Base-by-base conservation (phyloP, 495 filamentous ascomycete genomes). In the Bathelium albidoporum region DNA sequence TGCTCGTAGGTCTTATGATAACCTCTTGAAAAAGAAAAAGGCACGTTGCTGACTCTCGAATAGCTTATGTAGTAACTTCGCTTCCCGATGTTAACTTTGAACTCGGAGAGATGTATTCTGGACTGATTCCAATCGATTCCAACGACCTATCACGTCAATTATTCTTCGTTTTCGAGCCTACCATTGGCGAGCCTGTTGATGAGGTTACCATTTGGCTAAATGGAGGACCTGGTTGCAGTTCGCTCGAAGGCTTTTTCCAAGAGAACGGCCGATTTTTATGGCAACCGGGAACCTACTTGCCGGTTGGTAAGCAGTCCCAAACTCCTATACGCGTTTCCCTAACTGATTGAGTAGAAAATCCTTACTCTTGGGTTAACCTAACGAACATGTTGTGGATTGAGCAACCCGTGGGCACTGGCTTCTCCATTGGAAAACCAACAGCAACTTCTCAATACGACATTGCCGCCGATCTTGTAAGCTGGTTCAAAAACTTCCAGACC, bases 251-350 rank as follows among this genome's bases (percentile, higher is more conserved):
- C n/a, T 59, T 91, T 0, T 69, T 91, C 0, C 85, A 89, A 53
- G 87, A 90, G 64, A 87, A 90, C 28, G 88, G 89, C 0, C 89
- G 88, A 0, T 86, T 93, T 68, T 70, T 85, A 0, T 92, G 89
- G 89, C 80, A 87, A 66, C 76, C 79, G 14, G 88, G 88, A 24
- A 88, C 83, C 0, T 83, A 76, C 63, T 76, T 75, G 60, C 87
- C 87, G n/a, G n/a, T n/a, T n/a, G n/a, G n/a, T n/a, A n/a, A n/a
- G n/a, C n/a, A n/a, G n/a, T n/a, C n/a, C n/a, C n/a, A n/a, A n/a
- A n/a, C n/a, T n/a, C n/a, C n/a, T n/a, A n/a, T n/a, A n/a, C n/a
- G n/a, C n/a, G n/a, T n/a, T n/a, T n/a, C n/a, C n/a, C n/a, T n/a
- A n/a, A n/a, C n/a, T n/a, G n/a, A n/a, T n/a, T n/a, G n/a, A 1